Base-by-base conservation (phyloP, 768 basidiomycete species). In the Lactifluus piperatus region DNA sequence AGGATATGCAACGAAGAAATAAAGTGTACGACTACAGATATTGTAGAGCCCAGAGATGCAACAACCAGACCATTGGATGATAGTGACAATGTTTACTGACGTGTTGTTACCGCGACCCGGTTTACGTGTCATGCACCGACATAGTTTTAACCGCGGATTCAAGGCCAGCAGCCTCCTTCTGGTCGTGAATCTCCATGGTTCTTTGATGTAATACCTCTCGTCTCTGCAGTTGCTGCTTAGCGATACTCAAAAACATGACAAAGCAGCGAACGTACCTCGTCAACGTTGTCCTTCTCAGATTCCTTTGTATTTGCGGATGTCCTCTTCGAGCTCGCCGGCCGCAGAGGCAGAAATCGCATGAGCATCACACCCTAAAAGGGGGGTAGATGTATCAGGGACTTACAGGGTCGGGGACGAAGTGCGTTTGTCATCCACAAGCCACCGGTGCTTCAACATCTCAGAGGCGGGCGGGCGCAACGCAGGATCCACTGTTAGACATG, bases 401-500 rank as follows among this genome's bases (percentile, higher is more conserved):
- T 22, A 65, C 64, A 65, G 37, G 79, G 65, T 85, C 84, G 36
- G 79, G 73, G 36, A 90, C 88, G 71, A 81, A 89, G 75, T 91
- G 83, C 24, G 85, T 57, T 77, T 69, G 44, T 79, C 77, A 53
- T 80, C 79, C 32, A 85, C 81, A 53, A 99, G 79, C 91, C 91
- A 94, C 72, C 77, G 75, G 72, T 97, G 94, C 52, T 83, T 64
- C 14, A 99, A 76, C 49, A 84, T 79, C 67, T 91, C 71, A 3
- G 72, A 76, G 13, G 92, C 91, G 1, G 91, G 94, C 22, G 92
- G 88, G n/a, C 95, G 81, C 51, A 77, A 73, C 0, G 69, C 69
- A 5, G 91, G 92, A 71, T 99, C 91, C 59, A 90, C 76, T 0
- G 92, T 95, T 64, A 99, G 77, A 69, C 95, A 97, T 44, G 76